Conservation (phyloP, 305 asterid genomes). For the Lippia alba region DNA sequence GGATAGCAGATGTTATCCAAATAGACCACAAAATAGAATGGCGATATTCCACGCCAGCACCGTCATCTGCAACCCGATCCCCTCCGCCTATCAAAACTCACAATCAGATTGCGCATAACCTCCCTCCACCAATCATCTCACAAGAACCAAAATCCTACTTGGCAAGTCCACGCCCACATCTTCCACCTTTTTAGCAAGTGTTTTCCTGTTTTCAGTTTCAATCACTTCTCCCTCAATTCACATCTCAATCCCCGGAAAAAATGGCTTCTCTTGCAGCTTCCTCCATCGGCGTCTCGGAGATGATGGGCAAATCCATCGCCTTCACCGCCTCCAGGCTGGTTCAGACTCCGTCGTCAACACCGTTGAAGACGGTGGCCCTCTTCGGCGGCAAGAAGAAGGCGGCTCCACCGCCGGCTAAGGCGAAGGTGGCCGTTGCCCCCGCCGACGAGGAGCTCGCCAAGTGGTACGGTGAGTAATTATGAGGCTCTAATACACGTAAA, state of each 20-base stretch:
- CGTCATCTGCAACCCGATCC: slow-evolving; percentile 53
- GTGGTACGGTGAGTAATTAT: slow-evolving; percentile 88
- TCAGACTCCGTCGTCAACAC: slow-evolving; percentile 60
- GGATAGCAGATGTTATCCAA: slow-evolving; percentile 58
- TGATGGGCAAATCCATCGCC: slow-evolving; percentile 74
- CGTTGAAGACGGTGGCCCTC: slow-evolving; percentile 77
- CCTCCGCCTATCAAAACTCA: slow-evolving; percentile 42
- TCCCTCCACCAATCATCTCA: slow-evolving; percentile 45
- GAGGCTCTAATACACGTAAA: background rate
- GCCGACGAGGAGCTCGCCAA: slow-evolving; percentile 92
- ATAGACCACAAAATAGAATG: slow-evolving; percentile 21
- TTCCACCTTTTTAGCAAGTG: slow-evolving; percentile 46
- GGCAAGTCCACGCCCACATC: slow-evolving; percentile 76
- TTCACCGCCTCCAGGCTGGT: slow-evolving; percentile 60
- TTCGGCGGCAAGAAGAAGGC: slow-evolving; percentile 70
- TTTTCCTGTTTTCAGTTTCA: slow-evolving; percentile 24
- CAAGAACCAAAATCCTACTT: slow-evolving; percentile 41
- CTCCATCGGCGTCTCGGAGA: slow-evolving; percentile 74
- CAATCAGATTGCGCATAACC: slow-evolving; percentile 57
- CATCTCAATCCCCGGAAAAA: background rate
- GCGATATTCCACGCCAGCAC: slow-evolving; percentile 52
- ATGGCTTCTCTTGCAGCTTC: slow-evolving; percentile 78
- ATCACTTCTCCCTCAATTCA: slow-evolving; percentile 15
- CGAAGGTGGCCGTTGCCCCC: slow-evolving; percentile 57
- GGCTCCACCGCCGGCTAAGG: slow-evolving; percentile 52